Percentiles rank a stretch among this genome's conserved stretches.
These are phyloP conservation scores for Citrullus amarus DNA, from an alignment of 306 rosid genomes.

Conservation along the genomic window DNA sequence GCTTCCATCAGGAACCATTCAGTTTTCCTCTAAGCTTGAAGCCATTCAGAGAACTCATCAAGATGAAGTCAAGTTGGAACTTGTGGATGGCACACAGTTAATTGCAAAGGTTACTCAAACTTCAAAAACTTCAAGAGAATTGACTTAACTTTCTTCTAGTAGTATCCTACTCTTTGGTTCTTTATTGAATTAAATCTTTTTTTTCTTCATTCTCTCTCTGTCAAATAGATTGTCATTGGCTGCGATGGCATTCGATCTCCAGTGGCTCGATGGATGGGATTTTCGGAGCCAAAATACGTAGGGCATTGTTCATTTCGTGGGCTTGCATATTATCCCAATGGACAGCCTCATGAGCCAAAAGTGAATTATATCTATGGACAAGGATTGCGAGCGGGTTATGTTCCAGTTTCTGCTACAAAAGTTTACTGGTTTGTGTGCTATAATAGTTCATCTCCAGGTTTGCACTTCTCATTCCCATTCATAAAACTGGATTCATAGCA, in stretches of 20 bases:
- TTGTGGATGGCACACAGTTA: conserved; percentile 54
- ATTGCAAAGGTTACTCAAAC: conserved; percentile 44
- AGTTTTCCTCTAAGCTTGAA: conserved; percentile 56
- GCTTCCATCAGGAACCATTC: conserved; percentile 40
- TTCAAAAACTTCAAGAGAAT: background rate
- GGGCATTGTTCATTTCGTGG: conserved; percentile 80
- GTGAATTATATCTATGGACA: conserved; percentile 63
- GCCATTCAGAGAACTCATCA: conserved; percentile 32
- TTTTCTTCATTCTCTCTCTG: background rate
- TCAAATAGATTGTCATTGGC: conserved; percentile 65
- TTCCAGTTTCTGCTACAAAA: conserved; percentile 76
- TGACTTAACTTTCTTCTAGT: background rate
- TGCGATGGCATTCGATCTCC: conserved; percentile 85
- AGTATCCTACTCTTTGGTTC: background rate
- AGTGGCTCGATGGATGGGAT: conserved; percentile 85
- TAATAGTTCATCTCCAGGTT: conserved; percentile 69
- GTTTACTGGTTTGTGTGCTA: conserved; percentile 94
- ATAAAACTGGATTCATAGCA: background rate
- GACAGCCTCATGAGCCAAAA: conserved; percentile 49
- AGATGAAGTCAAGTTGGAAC: conserved; percentile 47
- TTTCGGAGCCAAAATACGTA: conserved; percentile 45
- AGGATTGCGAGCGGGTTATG: conserved; percentile 75
- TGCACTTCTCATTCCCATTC: background rate
- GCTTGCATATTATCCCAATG: conserved; percentile 48
- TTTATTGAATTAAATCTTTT: background rate